Conservation (phyloP, 2,329 filamentous ascomycete species). For the Xylaria sp. region DNA sequence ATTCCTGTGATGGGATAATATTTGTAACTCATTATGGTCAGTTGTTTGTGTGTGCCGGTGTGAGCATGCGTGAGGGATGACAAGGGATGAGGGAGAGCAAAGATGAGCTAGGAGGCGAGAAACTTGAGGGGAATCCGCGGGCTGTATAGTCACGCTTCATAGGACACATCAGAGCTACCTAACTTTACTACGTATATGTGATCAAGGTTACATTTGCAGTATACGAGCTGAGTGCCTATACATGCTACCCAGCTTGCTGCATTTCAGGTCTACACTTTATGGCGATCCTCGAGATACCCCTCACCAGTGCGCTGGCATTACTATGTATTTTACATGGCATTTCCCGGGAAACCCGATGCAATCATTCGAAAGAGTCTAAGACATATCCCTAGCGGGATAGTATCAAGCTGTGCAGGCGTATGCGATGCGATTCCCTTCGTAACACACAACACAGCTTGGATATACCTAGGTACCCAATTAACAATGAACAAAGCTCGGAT, state of each 20-base stretch:
- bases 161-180: neutral
- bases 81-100: neutral
- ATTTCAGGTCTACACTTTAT: slow-evolving; percentile 1
- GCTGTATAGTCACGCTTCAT: slow-evolving; percentile 5
- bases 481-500: too few species aligned
- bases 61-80: neutral
- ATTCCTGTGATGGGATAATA: slow-evolving; percentile 40
- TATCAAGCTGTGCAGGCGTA: neutral
- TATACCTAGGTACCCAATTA: too few species aligned
- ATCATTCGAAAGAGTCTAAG: neutral
- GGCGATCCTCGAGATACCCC: slow-evolving; percentile 15
- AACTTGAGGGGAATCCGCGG: neutral
- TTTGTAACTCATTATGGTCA: slow-evolving; percentile 30
- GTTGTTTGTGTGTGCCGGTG: neutral
- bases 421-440: slow-evolving; percentile 8
- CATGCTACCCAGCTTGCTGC: slow-evolving; percentile 15
- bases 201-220: slow-evolving; percentile 16
- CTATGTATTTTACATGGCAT: neutral
- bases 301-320: slow-evolving; percentile 10
- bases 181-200: neutral
- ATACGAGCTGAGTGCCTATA: slow-evolving; percentile 7
- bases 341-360: slow-evolving; percentile 10
- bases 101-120: neutral
- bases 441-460: too few species aligned
- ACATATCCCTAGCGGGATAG: neutral